Base-by-base conservation (phyloP, 1,284 basidiomycete species). In the Ceratobasidium sp. region DNA sequence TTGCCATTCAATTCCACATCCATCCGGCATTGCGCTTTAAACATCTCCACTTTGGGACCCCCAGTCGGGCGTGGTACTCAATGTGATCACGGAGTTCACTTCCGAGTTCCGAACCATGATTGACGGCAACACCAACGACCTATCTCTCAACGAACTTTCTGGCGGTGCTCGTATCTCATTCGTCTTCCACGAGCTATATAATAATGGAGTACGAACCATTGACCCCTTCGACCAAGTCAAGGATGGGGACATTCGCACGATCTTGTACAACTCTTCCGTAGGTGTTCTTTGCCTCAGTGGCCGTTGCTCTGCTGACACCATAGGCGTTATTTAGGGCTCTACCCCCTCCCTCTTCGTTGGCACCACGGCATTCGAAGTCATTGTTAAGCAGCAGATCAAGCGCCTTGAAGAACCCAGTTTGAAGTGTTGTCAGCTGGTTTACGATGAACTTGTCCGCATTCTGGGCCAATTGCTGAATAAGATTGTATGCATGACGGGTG, bases 221-320 rank as follows among this genome's bases (percentile, higher is more conserved):
- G 96, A 99, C 82, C 96, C 96, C 1, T 99, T 98, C 75, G 96
- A 99, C 79, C 92, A 95, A 79, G 93, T 98, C 72, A 98, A 98
- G 80, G 96, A 99, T 77, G 92, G 95, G 29, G 96, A 99, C 79
- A 98, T 99, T 77, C 85, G 96, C 56, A 95, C 88, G 1, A 90
- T 97, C 73, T 79, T 98, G 64, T 99, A 98, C 82, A 99, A 98
- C 81, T 97, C 95, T 71, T 96, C 93, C 27, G 91, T 91, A 72
- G 74, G 88, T 83, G 14, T n/a, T 68, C 23, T 30, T 27, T 16
- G 13, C 44, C 56, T 33, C 19, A 36, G 8, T 60, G 6, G 23
- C 27, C 14, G 39, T 33, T 23, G 41, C 29, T 36, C 29, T 44
- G 54, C 27, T 74, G 49, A 69, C 71, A 47, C 47, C 59, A 21